Percentiles rank a stretch among this genome's conserved stretches.
Evolutionary conservation across 2,329 filamentous ascomycete genomes (phyloP).

Genomic region (Penicillium sp.): DNA sequence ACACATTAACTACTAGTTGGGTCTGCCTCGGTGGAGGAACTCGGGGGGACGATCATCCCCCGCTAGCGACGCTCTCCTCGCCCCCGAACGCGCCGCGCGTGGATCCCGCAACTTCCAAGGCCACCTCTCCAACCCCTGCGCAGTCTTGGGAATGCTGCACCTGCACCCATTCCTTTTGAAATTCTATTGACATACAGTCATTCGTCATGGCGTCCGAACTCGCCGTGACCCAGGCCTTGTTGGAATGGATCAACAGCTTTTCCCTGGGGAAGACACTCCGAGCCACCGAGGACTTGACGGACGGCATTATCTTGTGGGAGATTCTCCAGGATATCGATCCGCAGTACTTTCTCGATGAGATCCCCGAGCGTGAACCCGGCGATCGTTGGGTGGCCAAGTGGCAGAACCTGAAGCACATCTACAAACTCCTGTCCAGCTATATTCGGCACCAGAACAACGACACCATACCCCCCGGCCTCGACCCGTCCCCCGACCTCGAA

Average conservation of each 20-base stretch:
- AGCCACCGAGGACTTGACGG: slow-evolving; percentile 47
- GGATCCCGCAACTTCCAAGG: slow-evolving; percentile 27
- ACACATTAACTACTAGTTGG: too few species aligned
- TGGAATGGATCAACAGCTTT: slow-evolving; percentile 55
- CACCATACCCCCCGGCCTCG: slow-evolving; percentile 45
- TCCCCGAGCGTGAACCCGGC: slow-evolving; percentile 49
- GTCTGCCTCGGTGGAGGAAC: too few species aligned
- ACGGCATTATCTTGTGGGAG: slow-evolving; percentile 53
- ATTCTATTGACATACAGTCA: slow-evolving; percentile 15
- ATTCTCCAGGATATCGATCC: slow-evolving; percentile 54
- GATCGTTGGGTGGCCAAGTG: slow-evolving; percentile 54
- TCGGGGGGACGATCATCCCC: slow-evolving; percentile 21
- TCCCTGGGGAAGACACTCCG: slow-evolving; percentile 47
- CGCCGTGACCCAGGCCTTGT: slow-evolving; percentile 49
- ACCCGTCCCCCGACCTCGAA: slow-evolving; percentile 51
- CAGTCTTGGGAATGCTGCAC: slow-evolving; percentile 20
- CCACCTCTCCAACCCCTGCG: slow-evolving; percentile 10
- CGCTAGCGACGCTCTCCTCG: slow-evolving; percentile 23
- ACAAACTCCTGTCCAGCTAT: slow-evolving; percentile 51
- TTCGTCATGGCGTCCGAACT: slow-evolving; percentile 49
- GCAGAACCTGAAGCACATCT: slow-evolving; percentile 54
- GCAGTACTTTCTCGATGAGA: slow-evolving; percentile 52
- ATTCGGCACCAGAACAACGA: slow-evolving; percentile 51
- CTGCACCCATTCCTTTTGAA: slow-evolving; percentile 11
- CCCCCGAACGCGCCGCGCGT: slow-evolving; percentile 29